phyloP scores from a whole-genome alignment of 176 grass and related monocot species.

The Bromus sterilis region DNA sequence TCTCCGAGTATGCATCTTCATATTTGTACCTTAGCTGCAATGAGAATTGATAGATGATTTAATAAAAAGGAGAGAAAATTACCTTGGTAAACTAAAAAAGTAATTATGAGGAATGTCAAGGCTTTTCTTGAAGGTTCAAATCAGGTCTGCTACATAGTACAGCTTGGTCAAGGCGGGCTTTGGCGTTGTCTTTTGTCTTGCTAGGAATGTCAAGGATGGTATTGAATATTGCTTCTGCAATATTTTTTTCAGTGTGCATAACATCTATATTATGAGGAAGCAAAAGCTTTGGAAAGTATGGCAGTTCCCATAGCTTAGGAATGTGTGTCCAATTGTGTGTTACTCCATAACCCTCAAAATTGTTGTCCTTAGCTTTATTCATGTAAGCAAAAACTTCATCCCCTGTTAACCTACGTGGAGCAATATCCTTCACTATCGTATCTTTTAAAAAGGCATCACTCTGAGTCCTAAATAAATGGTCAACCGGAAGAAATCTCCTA shows the following conservation, averaged over 20 bases:
- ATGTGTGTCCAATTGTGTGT: neutral
- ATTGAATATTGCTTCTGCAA: neutral
- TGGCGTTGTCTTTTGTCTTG: conserved; percentile 18
- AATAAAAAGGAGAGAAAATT: too few relatives aligned
- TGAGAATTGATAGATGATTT: too few relatives aligned
- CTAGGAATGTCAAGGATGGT: neutral
- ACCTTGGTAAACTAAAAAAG: too few relatives aligned
- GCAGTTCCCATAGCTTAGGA: neutral
- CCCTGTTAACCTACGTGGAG: neutral
- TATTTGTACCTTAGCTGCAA: too few relatives aligned
- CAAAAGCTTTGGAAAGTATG: neutral
- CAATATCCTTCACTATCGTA: neutral
- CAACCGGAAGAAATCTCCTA: neutral
- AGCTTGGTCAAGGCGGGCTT: neutral
- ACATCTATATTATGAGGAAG: neutral
- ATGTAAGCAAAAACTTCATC: too few relatives aligned
- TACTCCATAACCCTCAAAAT: neutral
- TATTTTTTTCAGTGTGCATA: conserved; percentile 25
- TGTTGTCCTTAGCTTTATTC: too few relatives aligned
- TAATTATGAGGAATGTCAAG: too few relatives aligned
- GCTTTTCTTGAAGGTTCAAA: too few relatives aligned
- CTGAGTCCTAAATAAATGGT: neutral
- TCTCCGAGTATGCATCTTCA: too few relatives aligned
- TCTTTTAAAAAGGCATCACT: neutral
- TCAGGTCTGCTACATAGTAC: too few relatives aligned